These are phyloP conservation scores for Cladophialophora exuberans DNA, from an alignment of 2,329 filamentous ascomycete genomes.

Conservation along the genomic window DNA sequence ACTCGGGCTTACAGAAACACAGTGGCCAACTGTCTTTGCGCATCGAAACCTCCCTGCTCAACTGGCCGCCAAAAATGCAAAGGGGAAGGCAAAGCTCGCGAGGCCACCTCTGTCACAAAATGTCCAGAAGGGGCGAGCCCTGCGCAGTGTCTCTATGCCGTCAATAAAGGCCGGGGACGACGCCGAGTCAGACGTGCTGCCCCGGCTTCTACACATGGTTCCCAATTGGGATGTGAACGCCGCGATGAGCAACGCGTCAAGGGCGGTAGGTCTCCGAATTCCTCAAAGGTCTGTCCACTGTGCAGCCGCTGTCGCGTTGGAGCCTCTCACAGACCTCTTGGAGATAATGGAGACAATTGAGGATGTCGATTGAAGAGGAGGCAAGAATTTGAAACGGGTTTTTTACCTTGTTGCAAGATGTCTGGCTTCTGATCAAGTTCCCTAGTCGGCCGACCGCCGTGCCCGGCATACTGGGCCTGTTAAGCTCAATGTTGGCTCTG, in stretches of 20 bases:
- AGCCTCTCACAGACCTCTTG: neutral
- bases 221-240: conserved; percentile 16
- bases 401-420: no score
- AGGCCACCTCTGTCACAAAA: no score
- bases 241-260: conserved; percentile 13
- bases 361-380: conserved; percentile 12
- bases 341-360: conserved; percentile 1
- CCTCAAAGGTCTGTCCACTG: neutral
- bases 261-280: conserved; percentile 12
- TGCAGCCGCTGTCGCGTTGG: neutral
- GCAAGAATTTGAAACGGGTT: neutral
- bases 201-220: conserved; percentile 11
- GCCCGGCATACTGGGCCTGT: no score
- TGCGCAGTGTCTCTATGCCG: conserved; percentile 1
- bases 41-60: neutral
- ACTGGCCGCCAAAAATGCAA: conserved; percentile 5
- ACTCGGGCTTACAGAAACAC: conserved; percentile 7
- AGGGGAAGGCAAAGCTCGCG: conserved; percentile 1
- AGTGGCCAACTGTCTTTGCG: conserved; percentile 22
- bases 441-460: no score
- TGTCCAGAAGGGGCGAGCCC: neutral
- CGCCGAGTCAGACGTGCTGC: neutral
- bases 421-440: no score
- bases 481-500: no score
- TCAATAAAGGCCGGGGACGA: neutral